These are phyloP conservation scores for Plasmodium knowlesi DNA, from an alignment of 169 alveolate species.

Conservation along the genomic window DNA sequence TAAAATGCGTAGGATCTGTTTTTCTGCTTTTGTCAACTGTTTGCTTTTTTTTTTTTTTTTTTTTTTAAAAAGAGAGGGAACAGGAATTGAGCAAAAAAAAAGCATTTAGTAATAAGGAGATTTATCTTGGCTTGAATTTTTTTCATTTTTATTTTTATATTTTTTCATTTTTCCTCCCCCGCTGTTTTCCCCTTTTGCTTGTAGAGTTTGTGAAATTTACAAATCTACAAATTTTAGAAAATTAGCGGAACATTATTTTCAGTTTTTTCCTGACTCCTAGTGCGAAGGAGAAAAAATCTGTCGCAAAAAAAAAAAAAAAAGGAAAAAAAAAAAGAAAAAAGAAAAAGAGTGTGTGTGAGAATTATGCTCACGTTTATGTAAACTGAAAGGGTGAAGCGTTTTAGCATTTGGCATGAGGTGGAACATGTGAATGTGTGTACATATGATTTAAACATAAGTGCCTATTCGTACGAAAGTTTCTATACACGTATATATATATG, in stretches of 20 bases:
- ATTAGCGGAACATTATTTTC: background rate
- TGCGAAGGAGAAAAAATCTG: slow-evolving; percentile 11
- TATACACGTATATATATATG: background rate
- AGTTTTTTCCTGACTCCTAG: background rate
- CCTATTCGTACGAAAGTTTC: background rate
- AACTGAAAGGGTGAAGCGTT: background rate
- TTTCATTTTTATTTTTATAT: background rate
- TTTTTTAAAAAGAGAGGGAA: background rate
- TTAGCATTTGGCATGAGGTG: background rate
- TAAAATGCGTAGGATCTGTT: background rate
- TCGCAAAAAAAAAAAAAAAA: background rate
- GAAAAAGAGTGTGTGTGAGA: slow-evolving; percentile 5
- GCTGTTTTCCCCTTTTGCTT: background rate
- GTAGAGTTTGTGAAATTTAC: background rate
- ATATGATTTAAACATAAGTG: background rate
- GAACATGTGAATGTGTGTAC: background rate
- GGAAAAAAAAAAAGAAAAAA: background rate
- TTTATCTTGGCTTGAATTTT: background rate
- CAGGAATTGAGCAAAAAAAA: background rate
- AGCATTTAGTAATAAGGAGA: background rate
- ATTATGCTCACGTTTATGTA: slow-evolving; percentile 19
- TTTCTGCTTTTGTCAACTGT: background rate
- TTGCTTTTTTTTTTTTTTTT: background rate
- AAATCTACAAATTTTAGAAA: background rate
- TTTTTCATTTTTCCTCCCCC: background rate